Conservation (phyloP, 2,329 filamentous ascomycete genomes). For the Colletotrichum spaethianum region DNA sequence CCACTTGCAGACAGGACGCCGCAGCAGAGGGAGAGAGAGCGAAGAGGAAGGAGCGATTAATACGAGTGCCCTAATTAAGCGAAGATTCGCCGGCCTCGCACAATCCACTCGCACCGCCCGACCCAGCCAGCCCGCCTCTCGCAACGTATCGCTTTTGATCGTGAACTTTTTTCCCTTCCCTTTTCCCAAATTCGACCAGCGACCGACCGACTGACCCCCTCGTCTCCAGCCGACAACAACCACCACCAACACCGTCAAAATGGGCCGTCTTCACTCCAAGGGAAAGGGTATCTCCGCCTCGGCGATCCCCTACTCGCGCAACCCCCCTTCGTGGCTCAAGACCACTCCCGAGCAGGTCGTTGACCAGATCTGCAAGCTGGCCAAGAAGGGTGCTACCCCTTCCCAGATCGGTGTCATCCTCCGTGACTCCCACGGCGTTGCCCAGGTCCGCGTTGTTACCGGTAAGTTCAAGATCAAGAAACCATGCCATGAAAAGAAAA, state of each 20-base stretch:
- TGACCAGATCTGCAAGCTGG: conserved; percentile 99
- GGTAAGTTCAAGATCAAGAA: conserved; percentile 72
- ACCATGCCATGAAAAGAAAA: background rate
- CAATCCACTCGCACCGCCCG: conserved; percentile 51
- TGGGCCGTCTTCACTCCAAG: conserved; percentile 99
- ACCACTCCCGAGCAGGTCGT: conserved; percentile 98
- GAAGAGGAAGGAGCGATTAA: background rate
- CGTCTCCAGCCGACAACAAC: conserved; percentile 43
- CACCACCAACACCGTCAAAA: conserved; percentile 65
- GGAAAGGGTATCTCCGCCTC: conserved; percentile 99
- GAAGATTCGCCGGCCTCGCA: conserved; percentile 60
- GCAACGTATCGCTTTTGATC: conserved; percentile 34
- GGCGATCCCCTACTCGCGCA: conserved; percentile 96
- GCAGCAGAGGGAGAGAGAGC: background rate
- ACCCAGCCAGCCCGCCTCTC: conserved; percentile 26
- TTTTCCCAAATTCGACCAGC: conserved; percentile 39
- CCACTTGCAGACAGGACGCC: background rate
- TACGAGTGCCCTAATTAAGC: conserved; percentile 61
- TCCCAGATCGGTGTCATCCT: conserved; percentile 99
- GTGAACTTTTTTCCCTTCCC: conserved; percentile 38
- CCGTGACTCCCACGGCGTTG: conserved; percentile 97
- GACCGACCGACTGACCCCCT: conserved; percentile 40
- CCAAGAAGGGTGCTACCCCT: conserved; percentile 98
- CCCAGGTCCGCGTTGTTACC: conserved; percentile 97
- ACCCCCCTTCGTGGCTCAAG: conserved; percentile 95